A percentile compares a stretch with the other conserved stretches of the same genome.
These are phyloP conservation scores for Fraxinus albicans DNA, from an alignment of 305 asterid species.

Conservation along the genomic window DNA sequence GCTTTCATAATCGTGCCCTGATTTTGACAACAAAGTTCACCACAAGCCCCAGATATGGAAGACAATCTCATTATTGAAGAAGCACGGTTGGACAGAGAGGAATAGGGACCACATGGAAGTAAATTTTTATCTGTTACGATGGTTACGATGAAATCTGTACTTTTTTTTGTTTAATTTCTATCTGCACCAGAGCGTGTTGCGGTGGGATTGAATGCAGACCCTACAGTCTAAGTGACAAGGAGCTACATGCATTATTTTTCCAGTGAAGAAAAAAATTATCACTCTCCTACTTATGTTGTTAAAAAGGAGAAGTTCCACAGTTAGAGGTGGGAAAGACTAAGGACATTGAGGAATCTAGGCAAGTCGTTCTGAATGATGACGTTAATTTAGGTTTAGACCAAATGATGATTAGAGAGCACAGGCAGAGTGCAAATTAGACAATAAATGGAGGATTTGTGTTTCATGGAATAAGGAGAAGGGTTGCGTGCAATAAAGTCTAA, in stretches of 20 bases:
- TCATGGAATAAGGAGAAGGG: neutral
- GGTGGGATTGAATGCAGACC: neutral
- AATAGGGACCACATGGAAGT: neutral
- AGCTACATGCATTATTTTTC: neutral
- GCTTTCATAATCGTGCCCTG: neutral
- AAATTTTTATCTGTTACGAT: neutral
- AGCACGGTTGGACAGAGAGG: neutral
- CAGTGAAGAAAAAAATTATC: neutral
- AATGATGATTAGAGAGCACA: neutral
- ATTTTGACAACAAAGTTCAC: neutral
- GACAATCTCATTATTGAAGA: neutral
- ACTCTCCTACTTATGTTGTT: neutral
- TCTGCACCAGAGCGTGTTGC: neutral
- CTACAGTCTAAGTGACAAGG: neutral
- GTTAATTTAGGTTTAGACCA: neutral
- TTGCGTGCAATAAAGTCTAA: neutral
- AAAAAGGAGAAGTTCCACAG: neutral
- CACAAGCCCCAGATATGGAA: neutral
- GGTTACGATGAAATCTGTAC: neutral
- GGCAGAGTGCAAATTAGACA: neutral
- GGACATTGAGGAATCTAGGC: neutral
- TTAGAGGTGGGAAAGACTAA: neutral
- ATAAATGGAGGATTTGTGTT: neutral
- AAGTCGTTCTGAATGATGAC: neutral
- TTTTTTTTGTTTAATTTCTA: neutral